Percentiles rank a stretch among this genome's conserved stretches.
Conservation (phyloP, 257 asterid genomes). For the Misopates orontium region DNA sequence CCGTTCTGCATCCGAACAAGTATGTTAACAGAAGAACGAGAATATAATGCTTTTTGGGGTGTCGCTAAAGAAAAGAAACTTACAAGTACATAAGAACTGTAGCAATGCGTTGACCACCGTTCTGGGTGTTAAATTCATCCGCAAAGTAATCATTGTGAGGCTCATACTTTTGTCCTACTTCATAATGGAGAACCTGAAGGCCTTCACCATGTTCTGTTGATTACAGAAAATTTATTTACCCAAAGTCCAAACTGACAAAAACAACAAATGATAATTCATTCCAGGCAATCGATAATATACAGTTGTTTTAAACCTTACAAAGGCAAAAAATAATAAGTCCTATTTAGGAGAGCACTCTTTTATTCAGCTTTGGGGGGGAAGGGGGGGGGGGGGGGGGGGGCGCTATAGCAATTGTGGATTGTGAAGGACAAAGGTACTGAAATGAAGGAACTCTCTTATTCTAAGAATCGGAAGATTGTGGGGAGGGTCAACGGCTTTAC, state of each 20-base stretch:
- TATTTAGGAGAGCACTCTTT: no score
- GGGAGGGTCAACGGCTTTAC: no score
- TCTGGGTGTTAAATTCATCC: slow-evolving; percentile 78
- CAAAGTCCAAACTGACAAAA: slow-evolving; percentile 15
- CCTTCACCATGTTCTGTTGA: slow-evolving; percentile 92
- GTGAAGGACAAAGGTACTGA: no score
- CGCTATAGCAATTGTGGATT: no score
- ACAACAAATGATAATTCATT: background rate
- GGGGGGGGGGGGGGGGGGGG: no score
- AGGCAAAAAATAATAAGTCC: no score
- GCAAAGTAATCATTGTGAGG: slow-evolving; percentile 91
- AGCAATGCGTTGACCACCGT: slow-evolving; percentile 97
- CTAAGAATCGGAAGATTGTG: no score
- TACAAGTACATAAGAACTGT: slow-evolving; percentile 96
- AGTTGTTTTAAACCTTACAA: no score
- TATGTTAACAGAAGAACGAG: slow-evolving; percentile 12
- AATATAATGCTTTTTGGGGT: background rate
- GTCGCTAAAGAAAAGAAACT: slow-evolving; percentile 40
- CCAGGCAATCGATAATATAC: background rate
- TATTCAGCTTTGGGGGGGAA: no score
- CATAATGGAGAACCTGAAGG: slow-evolving; percentile 93
- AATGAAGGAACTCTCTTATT: no score
- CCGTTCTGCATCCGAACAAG: slow-evolving; percentile 63
- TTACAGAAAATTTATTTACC: slow-evolving; percentile 25
- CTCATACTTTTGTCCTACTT: slow-evolving; percentile 95